Evolutionary conservation across 176 grass and related monocot genomes (phyloP).

Genomic region (Bonia amplexicaulis): DNA sequence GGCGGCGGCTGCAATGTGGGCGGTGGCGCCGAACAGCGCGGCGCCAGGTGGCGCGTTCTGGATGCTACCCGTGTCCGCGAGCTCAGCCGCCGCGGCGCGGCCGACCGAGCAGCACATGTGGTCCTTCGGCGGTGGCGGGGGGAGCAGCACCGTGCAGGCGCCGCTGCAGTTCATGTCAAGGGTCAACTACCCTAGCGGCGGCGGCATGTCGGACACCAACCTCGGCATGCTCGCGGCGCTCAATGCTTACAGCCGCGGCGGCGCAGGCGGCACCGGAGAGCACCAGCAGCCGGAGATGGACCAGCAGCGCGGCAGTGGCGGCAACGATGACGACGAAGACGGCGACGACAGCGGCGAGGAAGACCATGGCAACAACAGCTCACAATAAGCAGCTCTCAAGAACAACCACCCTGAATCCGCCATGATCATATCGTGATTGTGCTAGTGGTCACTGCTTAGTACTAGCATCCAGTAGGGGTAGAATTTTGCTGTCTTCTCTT

Average conservation of each 20-base stretch:
- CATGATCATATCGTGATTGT: slow-evolving; percentile 31
- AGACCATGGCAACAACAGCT: slow-evolving; percentile 33
- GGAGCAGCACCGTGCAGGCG: slow-evolving; percentile 61
- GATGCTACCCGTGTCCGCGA: slow-evolving; percentile 85
- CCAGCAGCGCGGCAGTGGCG: slow-evolving; percentile 21
- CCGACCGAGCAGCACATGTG: slow-evolving; percentile 71
- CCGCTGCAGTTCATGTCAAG: slow-evolving; percentile 74
- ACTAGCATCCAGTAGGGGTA: background rate
- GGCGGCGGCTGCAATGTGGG: slow-evolving; percentile 78
- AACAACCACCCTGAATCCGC: background rate
- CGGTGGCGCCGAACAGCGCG: slow-evolving; percentile 63
- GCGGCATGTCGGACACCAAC: slow-evolving; percentile 64
- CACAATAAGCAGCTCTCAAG: slow-evolving; percentile 45
- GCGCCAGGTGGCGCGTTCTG: slow-evolving; percentile 72
- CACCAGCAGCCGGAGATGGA: slow-evolving; percentile 28
- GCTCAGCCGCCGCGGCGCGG: slow-evolving; percentile 33
- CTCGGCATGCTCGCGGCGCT: slow-evolving; percentile 84
- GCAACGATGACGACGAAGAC: slow-evolving; percentile 16
- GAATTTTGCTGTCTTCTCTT: slow-evolving; percentile 29
- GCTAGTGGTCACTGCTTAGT: slow-evolving; percentile 36
- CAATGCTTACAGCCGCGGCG: slow-evolving; percentile 61
- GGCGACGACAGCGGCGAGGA: slow-evolving; percentile 32
- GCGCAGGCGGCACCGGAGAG: slow-evolving; percentile 44
- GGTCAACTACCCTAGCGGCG: slow-evolving; percentile 57
- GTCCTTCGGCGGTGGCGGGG: slow-evolving; percentile 57